phyloP scores from a whole-genome alignment of 192 early-diverging fungal genomes.

The Chytriomyces hyalinus region DNA sequence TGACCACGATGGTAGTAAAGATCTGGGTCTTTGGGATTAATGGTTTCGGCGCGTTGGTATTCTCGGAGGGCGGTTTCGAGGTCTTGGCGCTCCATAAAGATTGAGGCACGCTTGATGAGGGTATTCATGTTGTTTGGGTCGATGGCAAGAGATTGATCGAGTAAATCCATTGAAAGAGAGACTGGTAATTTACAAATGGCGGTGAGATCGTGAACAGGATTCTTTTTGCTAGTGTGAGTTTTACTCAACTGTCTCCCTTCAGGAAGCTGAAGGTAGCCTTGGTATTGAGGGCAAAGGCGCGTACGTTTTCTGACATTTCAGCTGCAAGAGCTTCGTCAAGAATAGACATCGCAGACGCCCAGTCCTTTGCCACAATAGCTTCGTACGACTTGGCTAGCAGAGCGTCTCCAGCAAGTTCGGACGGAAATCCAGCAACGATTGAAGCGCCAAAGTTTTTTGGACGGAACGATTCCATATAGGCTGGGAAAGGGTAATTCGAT shows the following conservation, averaged over 20 bases:
- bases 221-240: constrained; percentile 10
- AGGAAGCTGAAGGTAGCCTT: constrained; percentile 89
- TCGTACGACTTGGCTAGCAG: constrained; percentile 65
- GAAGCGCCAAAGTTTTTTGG: constrained; percentile 5
- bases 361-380: constrained; percentile 32
- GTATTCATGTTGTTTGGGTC: constrained; percentile 80
- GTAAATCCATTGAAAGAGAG: constrained; percentile 63
- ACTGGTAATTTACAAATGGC: constrained; percentile 41
- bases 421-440: background rate
- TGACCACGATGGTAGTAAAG: constrained; percentile 84
- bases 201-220: constrained; percentile 5
- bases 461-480: constrained; percentile 93
- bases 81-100: constrained; percentile 86
- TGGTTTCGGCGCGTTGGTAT: constrained; percentile 72
- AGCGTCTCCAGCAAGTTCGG: constrained; percentile 37
- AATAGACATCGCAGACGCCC: background rate
- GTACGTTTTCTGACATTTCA: constrained; percentile 37
- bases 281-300: constrained; percentile 75
- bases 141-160: constrained; percentile 79
- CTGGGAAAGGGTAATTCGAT: constrained; percentile 40
- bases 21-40: constrained; percentile 79
- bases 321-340: background rate
- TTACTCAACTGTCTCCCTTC: constrained; percentile 66
- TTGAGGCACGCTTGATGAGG: constrained; percentile 84
- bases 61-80: constrained; percentile 64